Base-by-base conservation (phyloP, 352 stramenopile genomes). In the Thraustochytrium striatum region DNA sequence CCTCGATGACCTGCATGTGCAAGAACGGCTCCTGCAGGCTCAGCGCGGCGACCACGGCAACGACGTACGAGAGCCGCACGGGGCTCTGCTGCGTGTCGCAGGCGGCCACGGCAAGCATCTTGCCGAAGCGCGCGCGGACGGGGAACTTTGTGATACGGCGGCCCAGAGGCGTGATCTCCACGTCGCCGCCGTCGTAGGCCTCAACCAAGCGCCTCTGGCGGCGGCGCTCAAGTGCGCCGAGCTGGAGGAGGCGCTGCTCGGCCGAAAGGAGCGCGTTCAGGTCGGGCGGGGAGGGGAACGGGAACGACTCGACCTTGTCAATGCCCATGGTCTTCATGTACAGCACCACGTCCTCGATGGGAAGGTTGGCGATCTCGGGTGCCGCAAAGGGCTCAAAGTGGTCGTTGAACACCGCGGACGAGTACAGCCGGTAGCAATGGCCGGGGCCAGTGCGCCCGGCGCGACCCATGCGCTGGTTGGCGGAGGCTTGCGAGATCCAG, bases 391-490 rank as follows among this genome's bases (percentile, higher is more conserved):
- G 86, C 32, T 88, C 84, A 83, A 98, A 98, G 35, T 96, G 87
- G 38, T 97, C 94, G 72, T 95, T 88, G 84, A 95, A 99, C 58
- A 98, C 92, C 16, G 91, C 94, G 16, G 92, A 96, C 11, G 92
- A 97, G 83, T 98, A 99, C 52, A 99, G 84, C 28, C 96, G 90
- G 82, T 99, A 99, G 78, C 95, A 99, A 85, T 99, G 95, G 13
- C 97, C 97, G 0, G 96, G 94, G 1, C 94, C 70, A 0, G 91
- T 96, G 61, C 93, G 90, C 25, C 97, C 97, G 11, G 96, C 96
- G 73, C 97, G 93, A 81, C 97, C 97, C 2, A 94, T 93, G 57
- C 97, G 85, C 85, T 97, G 92, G 58, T 95, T 86, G 5, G 92
- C 91, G 2, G 90, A 90, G 32, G 92, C 92, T 81, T 94, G 89